A percentile compares a stretch with the other conserved stretches of the same genome.
phyloP scores from a whole-genome alignment of 495 filamentous ascomycete genomes.

The Aspergillus funiculosus region DNA sequence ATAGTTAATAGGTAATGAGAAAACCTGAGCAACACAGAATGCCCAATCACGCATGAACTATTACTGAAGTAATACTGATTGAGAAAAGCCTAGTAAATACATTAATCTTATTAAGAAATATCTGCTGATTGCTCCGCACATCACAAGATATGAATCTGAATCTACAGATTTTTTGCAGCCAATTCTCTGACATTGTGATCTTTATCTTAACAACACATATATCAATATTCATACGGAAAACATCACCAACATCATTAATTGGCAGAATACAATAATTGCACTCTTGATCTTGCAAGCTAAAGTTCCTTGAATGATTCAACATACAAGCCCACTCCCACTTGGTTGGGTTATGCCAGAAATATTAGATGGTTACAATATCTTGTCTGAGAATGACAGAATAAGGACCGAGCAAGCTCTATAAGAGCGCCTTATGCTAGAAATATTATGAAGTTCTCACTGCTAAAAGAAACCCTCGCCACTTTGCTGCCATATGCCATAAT shows the following conservation, averaged over 20 bases:
- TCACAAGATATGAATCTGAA: neutral
- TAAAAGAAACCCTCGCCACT: neutral
- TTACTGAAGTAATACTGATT: neutral
- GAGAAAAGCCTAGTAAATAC: neutral
- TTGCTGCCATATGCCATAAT: neutral
- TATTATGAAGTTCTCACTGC: conserved; percentile 7
- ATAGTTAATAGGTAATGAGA: neutral
- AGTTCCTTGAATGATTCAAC: neutral
- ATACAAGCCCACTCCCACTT: neutral
- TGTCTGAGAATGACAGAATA: neutral
- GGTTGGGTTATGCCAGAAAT: neutral
- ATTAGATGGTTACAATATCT: neutral
- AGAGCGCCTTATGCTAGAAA: conserved; percentile 5
- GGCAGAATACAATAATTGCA: neutral
- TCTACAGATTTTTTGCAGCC: neutral
- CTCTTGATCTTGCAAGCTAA: neutral
- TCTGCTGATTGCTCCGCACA: neutral
- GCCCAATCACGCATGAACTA: conserved; percentile 1
- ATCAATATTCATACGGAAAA: neutral
- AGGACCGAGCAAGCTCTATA: neutral
- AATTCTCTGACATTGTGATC: neutral
- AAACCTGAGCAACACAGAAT: neutral
- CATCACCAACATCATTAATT: neutral
- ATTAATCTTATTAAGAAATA: neutral
- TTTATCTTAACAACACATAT: neutral